A percentile compares a stretch with the other conserved stretches of the same genome.
These are phyloP conservation scores for Barnettozyma californica DNA, from an alignment of 805 yeast genomes.

Conservation along the genomic window DNA sequence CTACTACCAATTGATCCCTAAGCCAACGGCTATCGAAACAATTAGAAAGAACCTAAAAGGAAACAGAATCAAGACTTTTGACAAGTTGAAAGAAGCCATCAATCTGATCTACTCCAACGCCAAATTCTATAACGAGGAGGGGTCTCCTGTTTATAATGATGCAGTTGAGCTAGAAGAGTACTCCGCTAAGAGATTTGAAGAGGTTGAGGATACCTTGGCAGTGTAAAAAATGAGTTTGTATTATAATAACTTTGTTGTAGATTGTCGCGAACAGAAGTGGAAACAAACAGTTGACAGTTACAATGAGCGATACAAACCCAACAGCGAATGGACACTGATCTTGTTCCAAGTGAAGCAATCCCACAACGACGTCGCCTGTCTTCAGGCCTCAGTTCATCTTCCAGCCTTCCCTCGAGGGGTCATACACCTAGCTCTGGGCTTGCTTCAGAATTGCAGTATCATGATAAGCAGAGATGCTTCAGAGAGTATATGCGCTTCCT, in stretches of 20 bases:
- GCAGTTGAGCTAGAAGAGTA: conserved; percentile 69
- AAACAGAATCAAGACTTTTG: conserved; percentile 41
- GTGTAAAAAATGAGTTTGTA: background rate
- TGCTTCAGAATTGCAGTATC: conserved; percentile 7
- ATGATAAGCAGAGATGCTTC: conserved; percentile 15
- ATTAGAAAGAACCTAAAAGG: conserved; percentile 51
- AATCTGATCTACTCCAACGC: conserved; percentile 82
- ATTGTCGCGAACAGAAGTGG: no score
- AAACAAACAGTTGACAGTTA: no score
- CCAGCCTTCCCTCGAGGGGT: conserved; percentile 1
- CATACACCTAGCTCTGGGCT: conserved; percentile 1
- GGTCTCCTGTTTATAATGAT: conserved; percentile 78
- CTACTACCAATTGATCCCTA: conserved; percentile 52
- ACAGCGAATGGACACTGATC: background rate
- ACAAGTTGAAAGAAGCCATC: conserved; percentile 51
- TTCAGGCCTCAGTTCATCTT: conserved; percentile 9
- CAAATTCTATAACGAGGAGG: conserved; percentile 83
- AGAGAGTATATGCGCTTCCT: conserved; percentile 12
- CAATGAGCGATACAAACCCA: background rate
- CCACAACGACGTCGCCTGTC: background rate
- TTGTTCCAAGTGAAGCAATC: background rate
- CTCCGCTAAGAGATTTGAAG: conserved; percentile 50
- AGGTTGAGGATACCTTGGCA: conserved; percentile 12
- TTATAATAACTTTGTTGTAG: background rate
- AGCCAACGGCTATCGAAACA: conserved; percentile 64